Evolutionary conservation across 139 green algal genomes (phyloP).

Genomic region (Chlorella sp.): DNA sequence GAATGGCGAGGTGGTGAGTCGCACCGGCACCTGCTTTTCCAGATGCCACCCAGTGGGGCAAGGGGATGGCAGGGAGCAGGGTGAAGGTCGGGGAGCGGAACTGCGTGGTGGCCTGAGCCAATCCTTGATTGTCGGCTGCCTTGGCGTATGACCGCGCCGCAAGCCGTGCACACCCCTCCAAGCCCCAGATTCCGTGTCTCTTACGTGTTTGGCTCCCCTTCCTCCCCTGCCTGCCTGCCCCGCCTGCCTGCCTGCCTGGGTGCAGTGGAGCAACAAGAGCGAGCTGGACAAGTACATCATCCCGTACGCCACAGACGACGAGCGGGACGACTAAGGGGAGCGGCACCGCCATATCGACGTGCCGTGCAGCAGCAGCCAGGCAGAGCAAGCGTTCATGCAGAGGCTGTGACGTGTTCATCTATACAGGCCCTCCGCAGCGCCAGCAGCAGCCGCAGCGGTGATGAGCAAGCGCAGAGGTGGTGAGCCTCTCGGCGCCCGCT

Average conservation of each 20-base stretch:
- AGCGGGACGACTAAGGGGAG: background rate
- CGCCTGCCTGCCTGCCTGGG: background rate
- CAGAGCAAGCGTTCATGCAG: no score
- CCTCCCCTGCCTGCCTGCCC: background rate
- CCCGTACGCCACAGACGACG: conserved; percentile 37
- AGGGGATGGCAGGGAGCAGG: background rate
- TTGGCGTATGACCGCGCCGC: background rate
- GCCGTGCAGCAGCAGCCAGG: background rate
- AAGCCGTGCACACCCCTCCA: background rate
- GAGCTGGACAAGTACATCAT: conserved; percentile 45
- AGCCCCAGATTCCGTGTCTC: no score
- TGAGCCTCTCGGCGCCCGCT: background rate
- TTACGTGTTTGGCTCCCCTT: background rate
- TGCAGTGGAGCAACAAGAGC: background rate
- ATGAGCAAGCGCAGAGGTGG: no score
- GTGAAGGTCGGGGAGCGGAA: no score
- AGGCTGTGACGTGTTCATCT: no score
- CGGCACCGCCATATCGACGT: no score
- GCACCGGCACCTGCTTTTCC: background rate
- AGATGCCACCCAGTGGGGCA: background rate
- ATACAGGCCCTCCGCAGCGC: no score
- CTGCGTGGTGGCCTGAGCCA: no score
- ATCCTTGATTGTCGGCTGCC: no score
- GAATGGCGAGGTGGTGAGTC: background rate
- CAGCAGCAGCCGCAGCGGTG: no score